Evolutionary conservation across 208 protist species (phyloP).

Genomic region (Wallacemonas sp.): DNA sequence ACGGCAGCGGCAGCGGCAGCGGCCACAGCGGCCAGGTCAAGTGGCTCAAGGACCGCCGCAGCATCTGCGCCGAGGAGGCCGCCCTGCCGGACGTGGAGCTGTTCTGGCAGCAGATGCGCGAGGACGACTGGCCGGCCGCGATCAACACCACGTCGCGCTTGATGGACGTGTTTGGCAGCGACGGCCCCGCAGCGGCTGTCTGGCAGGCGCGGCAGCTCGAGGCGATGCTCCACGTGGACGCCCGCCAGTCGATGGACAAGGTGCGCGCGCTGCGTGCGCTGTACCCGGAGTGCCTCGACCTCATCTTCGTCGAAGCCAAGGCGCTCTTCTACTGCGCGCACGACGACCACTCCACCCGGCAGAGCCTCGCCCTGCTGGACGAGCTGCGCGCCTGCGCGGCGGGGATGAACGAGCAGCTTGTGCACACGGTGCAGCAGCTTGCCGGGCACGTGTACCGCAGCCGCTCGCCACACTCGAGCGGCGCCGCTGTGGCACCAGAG

Average conservation of each 20-base stretch:
- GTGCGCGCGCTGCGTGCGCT: slow-evolving; percentile 37
- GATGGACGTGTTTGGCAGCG: slow-evolving; percentile 42
- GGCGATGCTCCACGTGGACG: slow-evolving; percentile 52
- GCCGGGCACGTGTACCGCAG: neutral
- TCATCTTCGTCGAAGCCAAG: slow-evolving; percentile 67
- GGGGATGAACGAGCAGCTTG: slow-evolving; percentile 30
- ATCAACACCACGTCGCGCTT: slow-evolving; percentile 29
- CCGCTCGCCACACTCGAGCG: neutral
- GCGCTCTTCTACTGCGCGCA: slow-evolving; percentile 76
- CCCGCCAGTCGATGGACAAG: slow-evolving; percentile 39
- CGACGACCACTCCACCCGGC: slow-evolving; percentile 49
- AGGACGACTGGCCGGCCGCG: slow-evolving; percentile 43
- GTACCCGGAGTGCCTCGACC: slow-evolving; percentile 44
- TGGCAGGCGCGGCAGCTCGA: slow-evolving; percentile 61
- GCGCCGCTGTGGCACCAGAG: slow-evolving; percentile 6
- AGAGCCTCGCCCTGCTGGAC: slow-evolving; percentile 47
- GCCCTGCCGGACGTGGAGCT: slow-evolving; percentile 42
- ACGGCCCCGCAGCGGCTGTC: slow-evolving; percentile 36
- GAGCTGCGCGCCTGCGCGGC: slow-evolving; percentile 34
- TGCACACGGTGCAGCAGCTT: slow-evolving; percentile 28
- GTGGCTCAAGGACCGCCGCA: slow-evolving; percentile 28
- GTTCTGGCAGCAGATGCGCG: slow-evolving; percentile 49
- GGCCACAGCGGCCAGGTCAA: slow-evolving; percentile 18
- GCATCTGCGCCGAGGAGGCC: slow-evolving; percentile 46
- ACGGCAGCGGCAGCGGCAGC: neutral